These are phyloP conservation scores for Dioscorea alata DNA, from an alignment of 106 monocot species.

Conservation along the genomic window DNA sequence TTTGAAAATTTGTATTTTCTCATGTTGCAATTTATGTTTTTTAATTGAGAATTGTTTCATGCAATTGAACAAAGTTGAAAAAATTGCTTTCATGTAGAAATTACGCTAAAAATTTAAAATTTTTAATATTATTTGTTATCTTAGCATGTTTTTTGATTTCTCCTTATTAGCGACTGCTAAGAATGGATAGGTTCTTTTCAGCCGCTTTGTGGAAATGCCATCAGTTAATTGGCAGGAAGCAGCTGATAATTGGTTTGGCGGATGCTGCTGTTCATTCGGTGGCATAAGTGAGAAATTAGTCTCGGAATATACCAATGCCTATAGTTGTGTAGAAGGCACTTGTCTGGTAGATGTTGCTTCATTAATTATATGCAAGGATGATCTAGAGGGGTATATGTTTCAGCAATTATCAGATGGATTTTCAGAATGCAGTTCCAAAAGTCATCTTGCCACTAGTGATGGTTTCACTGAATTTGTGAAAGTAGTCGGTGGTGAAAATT, in stretches of 20 bases:
- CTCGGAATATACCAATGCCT: constrained; percentile 38
- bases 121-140: no score
- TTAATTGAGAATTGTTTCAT: no score
- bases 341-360: constrained; percentile 66
- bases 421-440: not conserved
- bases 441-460: constrained; percentile 1
- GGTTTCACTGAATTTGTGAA: not conserved
- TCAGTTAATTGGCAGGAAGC: constrained; percentile 81
- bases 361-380: constrained; percentile 55
- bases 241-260: constrained; percentile 98
- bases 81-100: no score
- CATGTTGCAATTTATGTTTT: no score
- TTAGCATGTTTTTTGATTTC: no score
- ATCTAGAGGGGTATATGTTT: constrained; percentile 48
- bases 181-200: constrained; percentile 17
- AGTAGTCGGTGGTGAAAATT: constrained; percentile 1
- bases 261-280: constrained; percentile 94
- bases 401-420: not conserved
- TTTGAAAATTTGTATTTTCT: not conserved
- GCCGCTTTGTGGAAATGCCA: constrained; percentile 78
- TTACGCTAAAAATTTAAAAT: no score
- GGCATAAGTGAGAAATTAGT: constrained; percentile 77
- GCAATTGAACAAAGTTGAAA: no score
- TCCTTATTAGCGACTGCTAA: not conserved
- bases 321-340: constrained; percentile 40